phyloP scores from a whole-genome alignment of 163 green algal genomes.

The Scenedesmus sp. region DNA sequence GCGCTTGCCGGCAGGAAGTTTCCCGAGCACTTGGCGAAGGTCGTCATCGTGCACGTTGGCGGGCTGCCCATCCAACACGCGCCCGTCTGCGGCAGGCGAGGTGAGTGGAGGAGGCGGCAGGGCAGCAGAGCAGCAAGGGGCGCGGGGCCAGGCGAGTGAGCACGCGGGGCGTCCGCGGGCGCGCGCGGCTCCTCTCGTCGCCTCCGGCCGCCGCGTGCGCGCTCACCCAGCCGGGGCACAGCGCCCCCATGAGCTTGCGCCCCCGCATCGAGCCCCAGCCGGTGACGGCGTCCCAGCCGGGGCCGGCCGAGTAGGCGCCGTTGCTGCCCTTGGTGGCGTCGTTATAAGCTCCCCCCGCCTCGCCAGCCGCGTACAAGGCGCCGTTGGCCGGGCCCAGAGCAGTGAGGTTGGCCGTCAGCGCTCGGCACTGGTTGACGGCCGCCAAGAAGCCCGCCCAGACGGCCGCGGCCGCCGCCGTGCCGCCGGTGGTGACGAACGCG shows the following conservation, averaged over 20 bases:
- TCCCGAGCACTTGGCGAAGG: no score
- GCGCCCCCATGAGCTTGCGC: background rate
- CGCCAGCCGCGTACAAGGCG: background rate
- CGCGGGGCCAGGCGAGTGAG: no score
- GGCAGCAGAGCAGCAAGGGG: no score
- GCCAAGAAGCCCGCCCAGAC: slow-evolving; percentile 3
- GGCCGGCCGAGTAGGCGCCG: background rate
- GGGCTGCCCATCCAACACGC: no score
- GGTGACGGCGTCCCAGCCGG: slow-evolving; percentile 21
- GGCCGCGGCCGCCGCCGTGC: background rate
- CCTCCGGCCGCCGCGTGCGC: no score
- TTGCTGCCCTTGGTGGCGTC: background rate
- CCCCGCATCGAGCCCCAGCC: slow-evolving; percentile 5
- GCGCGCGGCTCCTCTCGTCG: no score
- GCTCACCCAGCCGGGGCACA: slow-evolving; percentile 24
- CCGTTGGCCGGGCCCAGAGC: background rate
- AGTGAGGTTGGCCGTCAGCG: background rate
- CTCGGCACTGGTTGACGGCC: slow-evolving; percentile 10
- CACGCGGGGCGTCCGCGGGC: no score
- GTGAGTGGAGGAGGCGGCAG: no score
- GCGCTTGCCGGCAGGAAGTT: no score
- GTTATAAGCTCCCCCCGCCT: background rate
- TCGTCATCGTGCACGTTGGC: no score
- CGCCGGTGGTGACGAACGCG: background rate
- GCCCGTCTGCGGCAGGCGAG: no score